phyloP scores from a whole-genome alignment of 305 asterid genomes.

The Rubia peregrina region DNA sequence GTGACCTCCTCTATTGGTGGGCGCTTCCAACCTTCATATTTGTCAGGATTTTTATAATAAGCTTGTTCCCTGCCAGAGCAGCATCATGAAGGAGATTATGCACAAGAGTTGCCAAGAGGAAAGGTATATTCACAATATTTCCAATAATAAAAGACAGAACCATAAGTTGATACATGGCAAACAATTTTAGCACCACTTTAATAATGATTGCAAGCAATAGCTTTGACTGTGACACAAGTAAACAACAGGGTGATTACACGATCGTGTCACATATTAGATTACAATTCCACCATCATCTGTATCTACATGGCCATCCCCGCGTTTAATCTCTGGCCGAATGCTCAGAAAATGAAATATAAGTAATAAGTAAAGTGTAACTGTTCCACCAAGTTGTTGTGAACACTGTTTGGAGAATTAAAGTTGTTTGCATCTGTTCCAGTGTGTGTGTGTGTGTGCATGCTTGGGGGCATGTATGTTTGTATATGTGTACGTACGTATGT shows the following conservation, averaged over 20 bases:
- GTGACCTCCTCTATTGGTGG: constrained; percentile 86
- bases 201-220: background rate
- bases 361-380: background rate
- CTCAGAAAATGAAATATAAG: background rate
- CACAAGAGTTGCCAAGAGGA: constrained; percentile 8
- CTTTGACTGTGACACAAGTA: background rate
- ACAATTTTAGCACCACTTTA: background rate
- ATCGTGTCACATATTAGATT: background rate
- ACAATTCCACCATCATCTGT: background rate
- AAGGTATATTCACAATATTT: constrained; percentile 4
- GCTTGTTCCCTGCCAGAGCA: constrained; percentile 68
- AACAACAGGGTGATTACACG: background rate
- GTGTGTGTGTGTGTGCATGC: background rate
- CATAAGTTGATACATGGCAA: background rate
- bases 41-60: constrained; percentile 67
- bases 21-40: constrained; percentile 56
- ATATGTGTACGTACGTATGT: too few species aligned
- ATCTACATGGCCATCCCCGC: background rate
- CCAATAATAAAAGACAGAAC: background rate
- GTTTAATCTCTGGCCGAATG: background rate
- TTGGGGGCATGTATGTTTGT: too few species aligned
- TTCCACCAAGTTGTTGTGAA: background rate
- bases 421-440: background rate
- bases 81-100: constrained; percentile 17
- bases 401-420: background rate